A percentile compares a stretch with the other conserved stretches of the same genome.
Evolutionary conservation across 257 asterid genomes (phyloP).

Genomic region (Solanum bukasovii): DNA sequence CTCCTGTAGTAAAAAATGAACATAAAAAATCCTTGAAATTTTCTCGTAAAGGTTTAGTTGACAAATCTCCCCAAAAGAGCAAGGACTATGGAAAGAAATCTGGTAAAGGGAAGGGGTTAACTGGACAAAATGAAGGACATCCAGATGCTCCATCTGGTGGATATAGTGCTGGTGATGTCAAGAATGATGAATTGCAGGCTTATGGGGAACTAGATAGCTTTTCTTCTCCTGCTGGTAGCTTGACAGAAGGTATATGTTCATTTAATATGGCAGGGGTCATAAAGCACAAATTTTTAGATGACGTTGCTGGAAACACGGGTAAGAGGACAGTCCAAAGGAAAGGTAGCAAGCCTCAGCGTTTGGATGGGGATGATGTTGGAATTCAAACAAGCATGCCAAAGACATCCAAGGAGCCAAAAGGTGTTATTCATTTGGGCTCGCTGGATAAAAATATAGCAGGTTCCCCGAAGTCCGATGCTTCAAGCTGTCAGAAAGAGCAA

Average conservation of each 20-base stretch:
- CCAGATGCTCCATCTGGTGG: constrained; percentile 24
- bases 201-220: constrained; percentile 31
- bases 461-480: constrained; percentile 56
- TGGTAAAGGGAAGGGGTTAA: constrained; percentile 48
- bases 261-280: constrained; percentile 33
- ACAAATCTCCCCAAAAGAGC: constrained; percentile 64
- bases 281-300: constrained; percentile 46
- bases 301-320: constrained; percentile 31
- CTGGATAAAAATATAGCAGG: constrained; percentile 42
- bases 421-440: constrained; percentile 85
- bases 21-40: constrained; percentile 63
- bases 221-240: constrained; percentile 51
- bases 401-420: constrained; percentile 61
- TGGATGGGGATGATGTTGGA: constrained; percentile 38
- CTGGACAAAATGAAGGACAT: constrained; percentile 19
- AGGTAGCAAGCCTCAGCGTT: constrained; percentile 36
- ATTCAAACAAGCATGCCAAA: constrained; percentile 28
- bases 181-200: constrained; percentile 27
- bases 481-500: constrained; percentile 44
- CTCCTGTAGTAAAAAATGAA: constrained; percentile 47
- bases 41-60: constrained; percentile 71
- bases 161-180: constrained; percentile 18
- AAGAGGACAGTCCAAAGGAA: constrained; percentile 52
- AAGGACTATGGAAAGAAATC: constrained; percentile 54
- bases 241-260: constrained; percentile 34